Base-by-base conservation (phyloP, 129 eudicot species). In the Tanacetum coccineum region DNA sequence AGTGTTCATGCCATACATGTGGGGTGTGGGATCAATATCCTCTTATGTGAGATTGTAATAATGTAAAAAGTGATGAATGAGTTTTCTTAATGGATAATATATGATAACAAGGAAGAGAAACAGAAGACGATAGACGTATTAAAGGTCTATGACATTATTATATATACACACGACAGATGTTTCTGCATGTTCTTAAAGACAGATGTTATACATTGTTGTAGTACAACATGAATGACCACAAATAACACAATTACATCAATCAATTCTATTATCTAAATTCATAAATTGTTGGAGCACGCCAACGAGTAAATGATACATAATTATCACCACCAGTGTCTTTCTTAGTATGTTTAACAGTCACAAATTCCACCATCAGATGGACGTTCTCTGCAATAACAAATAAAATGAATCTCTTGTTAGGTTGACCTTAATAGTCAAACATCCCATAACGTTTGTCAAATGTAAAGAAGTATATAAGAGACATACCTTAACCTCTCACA, bases 401-500 rank as follows among this genome's bases (percentile, higher is more conserved):
- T 0, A 0, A 73, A 44, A 28, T 20, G 30, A 19, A 49, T 40
- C 30, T 50, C 13, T 65, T 64, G 21, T 70, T 45, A 55, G 40
- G 72, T 58, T 42, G 48, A 53, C 36, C 22, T 53, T 25, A 7
- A 60, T 40, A 42, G 36, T 53, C 58, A 53, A 25, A 39, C 45
- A 72, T 28, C 30, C 19, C 40, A 49, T 6, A 5, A 36, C 40
- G 9, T 36, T 9, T 11, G 14, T 15, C 13, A 26, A 49, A 50
- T 49, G 47, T 25, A 47, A 15, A 66, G 9, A 66, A 15, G 48
- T 6, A n/a, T 6, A 52, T 52, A 50, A 18, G 48, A 8, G n/a
- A 10, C 14, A 28, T 73, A 92, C 99, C 99, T 89, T 70, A 93
- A 51, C 78, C 89, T 86, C 72, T 70, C 96, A 81, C 99, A 93